Conservation (phyloP, 257 asterid species). For the Petunia axillaris region DNA sequence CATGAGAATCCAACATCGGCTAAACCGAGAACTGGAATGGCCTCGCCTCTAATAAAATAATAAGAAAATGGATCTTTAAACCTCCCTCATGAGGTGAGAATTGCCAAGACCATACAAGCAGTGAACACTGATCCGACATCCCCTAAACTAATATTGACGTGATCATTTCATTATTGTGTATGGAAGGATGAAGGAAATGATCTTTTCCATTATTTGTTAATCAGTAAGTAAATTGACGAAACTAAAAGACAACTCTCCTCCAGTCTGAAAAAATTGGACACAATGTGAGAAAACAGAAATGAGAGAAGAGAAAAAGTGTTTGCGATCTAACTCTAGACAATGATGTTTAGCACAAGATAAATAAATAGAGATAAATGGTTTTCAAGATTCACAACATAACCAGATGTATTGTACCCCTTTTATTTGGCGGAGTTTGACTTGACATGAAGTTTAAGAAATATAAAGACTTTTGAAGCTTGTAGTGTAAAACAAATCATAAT, state of each 20-base stretch:
- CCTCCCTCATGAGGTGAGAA: background rate
- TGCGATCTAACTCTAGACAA: background rate
- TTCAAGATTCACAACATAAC: background rate
- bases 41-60: no score
- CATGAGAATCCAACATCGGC: background rate
- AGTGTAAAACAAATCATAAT: no score
- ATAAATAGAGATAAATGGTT: background rate
- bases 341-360: no score
- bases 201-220: background rate
- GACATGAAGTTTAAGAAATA: no score
- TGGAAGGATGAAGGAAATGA: background rate
- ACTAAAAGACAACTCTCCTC: background rate
- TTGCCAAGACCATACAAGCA: background rate
- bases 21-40: background rate
- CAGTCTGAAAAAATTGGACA: background rate
- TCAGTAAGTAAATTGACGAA: background rate
- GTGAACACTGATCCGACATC: background rate
- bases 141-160: background rate
- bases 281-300: background rate
- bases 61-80: background rate
- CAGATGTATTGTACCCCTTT: background rate
- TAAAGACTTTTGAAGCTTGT: no score
- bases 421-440: no score
- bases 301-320: background rate
- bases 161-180: background rate